These are phyloP conservation scores for Chlamydomonas incerta DNA, from an alignment of 139 green algal species.

Conservation along the genomic window DNA sequence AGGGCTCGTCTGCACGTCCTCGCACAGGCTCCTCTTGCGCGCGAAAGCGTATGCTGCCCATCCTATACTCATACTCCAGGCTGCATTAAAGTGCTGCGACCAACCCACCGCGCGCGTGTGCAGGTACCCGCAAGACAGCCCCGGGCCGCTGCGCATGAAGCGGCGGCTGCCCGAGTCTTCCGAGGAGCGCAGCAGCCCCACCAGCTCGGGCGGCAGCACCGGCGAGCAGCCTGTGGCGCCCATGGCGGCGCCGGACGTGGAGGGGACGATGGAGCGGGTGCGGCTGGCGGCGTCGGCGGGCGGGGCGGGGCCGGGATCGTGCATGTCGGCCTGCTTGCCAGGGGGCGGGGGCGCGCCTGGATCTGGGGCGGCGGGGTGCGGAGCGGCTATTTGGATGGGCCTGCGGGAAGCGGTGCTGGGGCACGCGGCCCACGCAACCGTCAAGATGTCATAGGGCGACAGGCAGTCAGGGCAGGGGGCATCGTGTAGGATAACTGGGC, in stretches of 20 bases:
- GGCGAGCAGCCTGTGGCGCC: background rate
- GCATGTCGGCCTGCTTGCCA: background rate
- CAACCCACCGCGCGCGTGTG: no score
- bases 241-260: constrained; percentile 1
- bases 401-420: background rate
- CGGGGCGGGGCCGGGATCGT: background rate
- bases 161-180: no score
- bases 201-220: background rate
- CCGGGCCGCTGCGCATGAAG: constrained; percentile 7
- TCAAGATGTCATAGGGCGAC: background rate
- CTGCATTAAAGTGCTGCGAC: no score
- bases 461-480: no score
- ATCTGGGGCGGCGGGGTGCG: background rate
- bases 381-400: background rate
- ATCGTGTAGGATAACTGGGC: no score
- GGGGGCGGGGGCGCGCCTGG: background rate
- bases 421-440: background rate
- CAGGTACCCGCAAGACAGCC: constrained; percentile 66
- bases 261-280: constrained; percentile 11
- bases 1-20: no score
- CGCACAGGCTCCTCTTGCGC: no score
- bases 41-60: no score
- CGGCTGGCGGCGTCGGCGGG: constrained; percentile 1
- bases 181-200: background rate
- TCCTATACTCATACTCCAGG: no score